Evolutionary conservation across 1,284 basidiomycete species (phyloP).

Genomic region (Abortiporus biennis): DNA sequence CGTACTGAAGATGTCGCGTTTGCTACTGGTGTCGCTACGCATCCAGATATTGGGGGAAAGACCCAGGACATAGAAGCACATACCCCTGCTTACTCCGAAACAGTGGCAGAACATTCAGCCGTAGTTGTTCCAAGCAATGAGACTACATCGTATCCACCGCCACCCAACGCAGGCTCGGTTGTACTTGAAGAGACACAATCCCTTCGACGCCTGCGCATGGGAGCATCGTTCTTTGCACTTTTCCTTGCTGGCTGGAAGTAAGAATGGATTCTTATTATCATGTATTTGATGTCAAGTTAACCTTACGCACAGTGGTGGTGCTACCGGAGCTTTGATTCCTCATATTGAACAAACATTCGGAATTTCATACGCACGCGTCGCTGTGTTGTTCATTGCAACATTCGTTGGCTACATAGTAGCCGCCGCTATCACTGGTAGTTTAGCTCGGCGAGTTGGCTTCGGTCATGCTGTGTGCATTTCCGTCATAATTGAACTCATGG

Average conservation of each 20-base stretch:
- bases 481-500: constrained; percentile 22
- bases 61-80: no score
- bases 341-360: constrained; percentile 22
- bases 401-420: constrained; percentile 25
- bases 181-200: constrained; percentile 20
- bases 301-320: constrained; percentile 19
- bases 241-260: constrained; percentile 27
- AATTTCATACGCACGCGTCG: constrained; percentile 23
- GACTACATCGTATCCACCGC: constrained; percentile 15
- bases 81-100: no score
- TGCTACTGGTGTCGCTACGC: no score
- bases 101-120: no score
- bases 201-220: constrained; percentile 16
- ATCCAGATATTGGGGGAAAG: no score
- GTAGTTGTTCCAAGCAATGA: no score
- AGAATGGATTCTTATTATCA: constrained; percentile 7
- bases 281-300: neutral
- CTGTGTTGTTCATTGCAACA: constrained; percentile 23
- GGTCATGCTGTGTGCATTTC: constrained; percentile 23
- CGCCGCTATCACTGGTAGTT: constrained; percentile 19
- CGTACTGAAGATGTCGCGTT: no score
- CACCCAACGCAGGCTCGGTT: neutral
- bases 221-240: constrained; percentile 18
- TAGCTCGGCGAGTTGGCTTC: constrained; percentile 22
- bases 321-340: constrained; percentile 25